Conservation (phyloP, 139 green algal species). For the Chlorella sorokiniana region DNA sequence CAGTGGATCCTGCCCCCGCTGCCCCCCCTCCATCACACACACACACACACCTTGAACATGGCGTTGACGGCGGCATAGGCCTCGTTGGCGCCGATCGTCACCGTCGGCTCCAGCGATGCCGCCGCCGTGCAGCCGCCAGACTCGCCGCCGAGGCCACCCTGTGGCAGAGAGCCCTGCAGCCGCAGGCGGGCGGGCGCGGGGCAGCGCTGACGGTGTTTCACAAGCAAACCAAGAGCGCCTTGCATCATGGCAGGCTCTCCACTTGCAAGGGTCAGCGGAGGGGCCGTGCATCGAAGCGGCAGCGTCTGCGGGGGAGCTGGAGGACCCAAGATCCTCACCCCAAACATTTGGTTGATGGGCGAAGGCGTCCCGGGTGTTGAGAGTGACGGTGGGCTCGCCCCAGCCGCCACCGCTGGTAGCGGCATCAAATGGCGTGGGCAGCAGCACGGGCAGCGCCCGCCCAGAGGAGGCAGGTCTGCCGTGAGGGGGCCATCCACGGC, state of each 20-base stretch:
- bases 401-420: neutral
- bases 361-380: too few species aligned
- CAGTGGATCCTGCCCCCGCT: too few species aligned
- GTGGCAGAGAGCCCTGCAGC: constrained; percentile 3
- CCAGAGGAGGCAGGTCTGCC: neutral
- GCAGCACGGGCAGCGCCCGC: neutral
- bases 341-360: too few species aligned
- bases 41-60: constrained; percentile 54
- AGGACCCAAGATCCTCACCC: too few species aligned
- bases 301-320: too few species aligned
- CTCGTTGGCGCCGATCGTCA: constrained; percentile 67
- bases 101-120: constrained; percentile 20
- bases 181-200: too few species aligned
- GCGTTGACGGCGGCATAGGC: constrained; percentile 69
- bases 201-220: neutral
- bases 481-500: neutral
- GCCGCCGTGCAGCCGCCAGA: neutral
- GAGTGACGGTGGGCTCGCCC: too few species aligned
- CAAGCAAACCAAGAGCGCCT: too few species aligned
- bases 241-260: too few species aligned
- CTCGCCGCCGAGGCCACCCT: neutral
- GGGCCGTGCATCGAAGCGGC: too few species aligned
- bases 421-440: constrained; percentile 33
- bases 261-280: too few species aligned
- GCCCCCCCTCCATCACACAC: neutral